phyloP scores from a whole-genome alignment of 495 filamentous ascomycete genomes.

The Acidomyces sp. region DNA sequence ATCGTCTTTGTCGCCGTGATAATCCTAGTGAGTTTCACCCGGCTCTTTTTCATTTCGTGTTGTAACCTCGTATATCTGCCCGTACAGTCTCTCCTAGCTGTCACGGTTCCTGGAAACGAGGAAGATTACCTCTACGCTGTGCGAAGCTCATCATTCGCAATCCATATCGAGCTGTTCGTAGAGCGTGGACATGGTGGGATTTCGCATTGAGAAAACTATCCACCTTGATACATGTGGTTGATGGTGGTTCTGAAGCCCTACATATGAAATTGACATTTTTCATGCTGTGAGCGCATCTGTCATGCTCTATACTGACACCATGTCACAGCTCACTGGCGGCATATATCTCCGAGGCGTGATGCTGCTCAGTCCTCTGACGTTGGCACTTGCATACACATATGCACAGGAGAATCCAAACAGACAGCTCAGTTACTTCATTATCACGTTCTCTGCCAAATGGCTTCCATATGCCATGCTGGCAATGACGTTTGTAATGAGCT shows the following conservation, averaged over 20 bases:
- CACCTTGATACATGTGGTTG: conserved; percentile 61
- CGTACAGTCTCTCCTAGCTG: conserved; percentile 73
- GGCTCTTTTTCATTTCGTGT: conserved; percentile 12
- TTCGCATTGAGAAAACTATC: conserved; percentile 66
- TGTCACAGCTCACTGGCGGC: conserved; percentile 15
- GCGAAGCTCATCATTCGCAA: conserved; percentile 66
- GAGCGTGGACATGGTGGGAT: conserved; percentile 84
- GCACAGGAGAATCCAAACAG: conserved; percentile 66
- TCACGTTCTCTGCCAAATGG: conserved; percentile 61
- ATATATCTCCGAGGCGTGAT: conserved; percentile 6
- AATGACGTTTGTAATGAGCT: conserved; percentile 47
- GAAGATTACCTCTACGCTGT: conserved; percentile 82
- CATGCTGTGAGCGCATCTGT: neutral
- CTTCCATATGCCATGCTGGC: conserved; percentile 65
- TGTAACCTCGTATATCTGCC: conserved; percentile 81
- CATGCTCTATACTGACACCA: conserved; percentile 2
- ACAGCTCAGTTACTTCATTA: conserved; percentile 57
- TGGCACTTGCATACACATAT: conserved; percentile 70
- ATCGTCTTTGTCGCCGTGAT: conserved; percentile 44
- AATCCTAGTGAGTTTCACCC: conserved; percentile 47
- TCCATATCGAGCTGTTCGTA: conserved; percentile 50
- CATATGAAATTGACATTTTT: too few relatives aligned
- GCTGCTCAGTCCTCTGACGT: conserved; percentile 46
- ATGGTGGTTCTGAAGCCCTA: conserved; percentile 46
- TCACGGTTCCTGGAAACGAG: conserved; percentile 96